These are phyloP conservation scores for Chrysophaeum taylorii DNA, from an alignment of 352 stramenopile species.

Conservation along the genomic window DNA sequence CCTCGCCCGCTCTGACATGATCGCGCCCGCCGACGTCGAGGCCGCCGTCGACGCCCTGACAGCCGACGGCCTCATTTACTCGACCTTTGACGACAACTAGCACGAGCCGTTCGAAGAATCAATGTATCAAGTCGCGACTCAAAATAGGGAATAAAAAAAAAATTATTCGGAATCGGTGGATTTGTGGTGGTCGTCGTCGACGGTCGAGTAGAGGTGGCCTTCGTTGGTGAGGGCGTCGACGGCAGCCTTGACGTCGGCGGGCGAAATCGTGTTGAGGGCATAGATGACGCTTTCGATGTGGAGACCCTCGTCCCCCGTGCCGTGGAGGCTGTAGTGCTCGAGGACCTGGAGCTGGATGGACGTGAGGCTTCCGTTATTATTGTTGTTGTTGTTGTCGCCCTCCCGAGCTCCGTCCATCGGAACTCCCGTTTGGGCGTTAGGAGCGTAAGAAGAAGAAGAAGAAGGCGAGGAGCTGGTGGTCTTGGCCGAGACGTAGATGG, in stretches of 20 bases:
- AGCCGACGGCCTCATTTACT: conserved; percentile 73
- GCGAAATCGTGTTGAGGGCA: conserved; percentile 7
- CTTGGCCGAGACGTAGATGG: conserved; percentile 77
- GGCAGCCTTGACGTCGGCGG: conserved; percentile 59
- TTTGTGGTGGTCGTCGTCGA: conserved; percentile 77
- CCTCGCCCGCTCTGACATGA: no score
- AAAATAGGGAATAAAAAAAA: not conserved
- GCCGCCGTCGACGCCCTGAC: conserved; percentile 62
- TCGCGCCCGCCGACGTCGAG: conserved; percentile 53
- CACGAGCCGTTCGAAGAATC: no score
- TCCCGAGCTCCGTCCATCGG: no score
- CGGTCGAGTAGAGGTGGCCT: conserved; percentile 74
- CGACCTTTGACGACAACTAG: conserved; percentile 75
- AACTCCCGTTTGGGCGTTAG: conserved; percentile 33
- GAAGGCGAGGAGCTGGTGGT: no score
- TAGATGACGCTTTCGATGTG: conserved; percentile 36
- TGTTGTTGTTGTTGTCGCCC: not conserved
- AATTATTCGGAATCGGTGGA: conserved; percentile 37
- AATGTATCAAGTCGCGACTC: no score
- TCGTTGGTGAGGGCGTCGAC: conserved; percentile 69
- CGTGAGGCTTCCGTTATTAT: conserved; percentile 1
- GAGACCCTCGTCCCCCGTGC: conserved; percentile 46
- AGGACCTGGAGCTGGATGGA: conserved; percentile 36
- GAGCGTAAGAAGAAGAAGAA: no score
- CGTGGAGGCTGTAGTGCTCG: conserved; percentile 29